A percentile compares a stretch with the other conserved stretches of the same genome.
These are phyloP conservation scores for Mucor sp. DNA, from an alignment of 371 early-diverging fungal species.

Conservation along the genomic window DNA sequence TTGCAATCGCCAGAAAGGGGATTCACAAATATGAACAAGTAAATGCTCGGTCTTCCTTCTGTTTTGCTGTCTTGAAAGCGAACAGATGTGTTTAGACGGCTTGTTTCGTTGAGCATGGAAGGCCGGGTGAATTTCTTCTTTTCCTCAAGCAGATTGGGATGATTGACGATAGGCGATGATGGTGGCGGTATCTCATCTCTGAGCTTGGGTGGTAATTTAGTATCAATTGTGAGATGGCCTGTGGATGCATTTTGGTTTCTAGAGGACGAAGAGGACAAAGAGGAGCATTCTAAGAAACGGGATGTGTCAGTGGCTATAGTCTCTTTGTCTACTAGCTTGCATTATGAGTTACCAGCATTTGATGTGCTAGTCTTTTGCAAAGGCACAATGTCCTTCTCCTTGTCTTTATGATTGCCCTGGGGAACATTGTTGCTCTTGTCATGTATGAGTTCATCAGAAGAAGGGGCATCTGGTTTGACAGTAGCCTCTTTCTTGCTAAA, in stretches of 20 bases:
- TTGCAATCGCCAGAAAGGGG: slow-evolving; percentile 63
- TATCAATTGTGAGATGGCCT: background rate
- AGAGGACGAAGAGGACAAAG: background rate
- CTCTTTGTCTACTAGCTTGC: background rate
- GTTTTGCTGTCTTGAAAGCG: slow-evolving; percentile 13
- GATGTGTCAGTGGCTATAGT: background rate
- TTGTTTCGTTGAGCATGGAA: background rate
- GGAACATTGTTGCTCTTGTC: background rate
- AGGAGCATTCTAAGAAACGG: background rate
- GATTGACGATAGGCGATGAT: background rate
- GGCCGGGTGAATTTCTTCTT: slow-evolving; percentile 5
- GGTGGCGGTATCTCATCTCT: background rate
- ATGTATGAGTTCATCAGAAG: background rate
- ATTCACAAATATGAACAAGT: slow-evolving; percentile 66
- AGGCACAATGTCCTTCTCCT: background rate
- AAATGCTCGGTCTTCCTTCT: slow-evolving; percentile 48
- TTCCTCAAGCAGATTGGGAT: background rate
- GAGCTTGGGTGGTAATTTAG: background rate
- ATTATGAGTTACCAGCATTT: background rate
- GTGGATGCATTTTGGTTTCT: background rate
- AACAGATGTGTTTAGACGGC: slow-evolving; percentile 21
- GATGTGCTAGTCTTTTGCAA: background rate
- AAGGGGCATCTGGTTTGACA: background rate
- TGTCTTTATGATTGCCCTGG: background rate
- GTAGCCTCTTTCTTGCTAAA: background rate